Base-by-base conservation (phyloP, 73 alveolate genomes). In the Blepharisma stoltei region DNA sequence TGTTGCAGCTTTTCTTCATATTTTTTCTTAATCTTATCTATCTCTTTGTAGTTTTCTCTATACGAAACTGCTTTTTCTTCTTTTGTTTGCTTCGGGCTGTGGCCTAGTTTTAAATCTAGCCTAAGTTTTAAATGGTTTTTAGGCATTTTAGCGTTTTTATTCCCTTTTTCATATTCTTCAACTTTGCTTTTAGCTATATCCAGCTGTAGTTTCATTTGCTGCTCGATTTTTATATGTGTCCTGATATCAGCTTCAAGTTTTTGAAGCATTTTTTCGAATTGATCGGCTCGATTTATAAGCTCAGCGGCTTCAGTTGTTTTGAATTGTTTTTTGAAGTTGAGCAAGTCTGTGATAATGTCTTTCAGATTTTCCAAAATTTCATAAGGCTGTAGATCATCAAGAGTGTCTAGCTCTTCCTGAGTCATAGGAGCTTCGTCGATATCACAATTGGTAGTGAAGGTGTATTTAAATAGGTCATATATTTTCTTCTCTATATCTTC, bases 161-260 rank as follows among this genome's bases (percentile, higher is more conserved):
- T 71, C 54, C 48, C 41, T 46, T 27, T 91, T 88, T 91, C 90
- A 14, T 85, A 66, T 50, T 88, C 86, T 77, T 91, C 97, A 48
- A 80, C 76, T 78, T 91, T 83, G 54, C 82, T 83, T 65, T 84
- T 75, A 44, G 84, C 81, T 49, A 79, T 92, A 52, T 91, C 97
- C 50, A 88, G 89, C 60, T 88, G 95, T 43, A 93, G 81, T 85
- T 90, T 93, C 66, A 93, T 84, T 52, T 90, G 87, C 71, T 93
- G 81, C 52, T 90, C 98, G 48, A 89, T 71, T 76, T 87, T 87
- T 44, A 93, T 90, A 80, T 93, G 95, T 54, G 89, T 90, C 41
- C 98, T 80, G 1, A 93, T 88, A 78, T 93, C 96, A 4, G 94
- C 90, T 82, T 93, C 98, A 69, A 81, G 84, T 76, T 92, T 81